Percentiles rank a stretch among this genome's conserved stretches.
Evolutionary conservation across 192 early-diverging fungal species (phyloP).

Genomic region (Paraglomus occultum): DNA sequence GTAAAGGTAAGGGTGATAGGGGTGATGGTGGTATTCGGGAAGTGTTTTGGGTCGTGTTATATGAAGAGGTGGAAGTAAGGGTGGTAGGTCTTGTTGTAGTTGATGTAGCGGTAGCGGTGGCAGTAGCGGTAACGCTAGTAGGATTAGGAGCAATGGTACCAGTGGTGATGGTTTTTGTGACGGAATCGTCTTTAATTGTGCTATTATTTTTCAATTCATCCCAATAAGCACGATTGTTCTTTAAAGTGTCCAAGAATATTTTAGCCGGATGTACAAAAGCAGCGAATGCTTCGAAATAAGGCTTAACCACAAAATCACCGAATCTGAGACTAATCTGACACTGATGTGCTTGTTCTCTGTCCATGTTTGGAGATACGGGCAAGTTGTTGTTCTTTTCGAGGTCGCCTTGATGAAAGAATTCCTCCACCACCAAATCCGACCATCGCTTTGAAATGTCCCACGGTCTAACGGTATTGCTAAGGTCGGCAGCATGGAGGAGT

Average conservation of each 20-base stretch:
- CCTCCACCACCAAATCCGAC: conserved; percentile 83
- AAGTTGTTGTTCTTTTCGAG: conserved; percentile 70
- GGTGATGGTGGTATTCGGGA: neutral
- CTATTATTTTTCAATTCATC: conserved; percentile 38
- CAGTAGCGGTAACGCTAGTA: neutral
- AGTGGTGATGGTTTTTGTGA: neutral
- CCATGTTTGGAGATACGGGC: conserved; percentile 89
- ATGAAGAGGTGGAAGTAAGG: conserved; percentile 9
- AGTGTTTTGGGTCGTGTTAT: conserved; percentile 7
- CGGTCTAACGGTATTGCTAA: conserved; percentile 84
- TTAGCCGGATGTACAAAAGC: conserved; percentile 70
- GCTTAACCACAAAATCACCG: conserved; percentile 80
- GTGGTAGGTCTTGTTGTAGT: conserved; percentile 12
- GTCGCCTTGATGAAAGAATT: conserved; percentile 89
- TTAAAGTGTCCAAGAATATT: conserved; percentile 54
- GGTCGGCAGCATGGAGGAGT: conserved; percentile 86
- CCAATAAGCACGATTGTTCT: conserved; percentile 59
- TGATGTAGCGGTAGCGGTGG: conserved; percentile 23
- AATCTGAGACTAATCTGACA: conserved; percentile 78
- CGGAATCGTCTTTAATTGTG: conserved; percentile 13
- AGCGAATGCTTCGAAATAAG: conserved; percentile 83
- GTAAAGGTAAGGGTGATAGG: neutral
- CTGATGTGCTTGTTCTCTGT: conserved; percentile 68
- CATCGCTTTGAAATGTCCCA: conserved; percentile 84
- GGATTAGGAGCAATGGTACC: conserved; percentile 17